Percentiles rank a stretch among this genome's conserved stretches.
Conservation (phyloP, 75 land plant genomes). For the Pinus taeda region DNA sequence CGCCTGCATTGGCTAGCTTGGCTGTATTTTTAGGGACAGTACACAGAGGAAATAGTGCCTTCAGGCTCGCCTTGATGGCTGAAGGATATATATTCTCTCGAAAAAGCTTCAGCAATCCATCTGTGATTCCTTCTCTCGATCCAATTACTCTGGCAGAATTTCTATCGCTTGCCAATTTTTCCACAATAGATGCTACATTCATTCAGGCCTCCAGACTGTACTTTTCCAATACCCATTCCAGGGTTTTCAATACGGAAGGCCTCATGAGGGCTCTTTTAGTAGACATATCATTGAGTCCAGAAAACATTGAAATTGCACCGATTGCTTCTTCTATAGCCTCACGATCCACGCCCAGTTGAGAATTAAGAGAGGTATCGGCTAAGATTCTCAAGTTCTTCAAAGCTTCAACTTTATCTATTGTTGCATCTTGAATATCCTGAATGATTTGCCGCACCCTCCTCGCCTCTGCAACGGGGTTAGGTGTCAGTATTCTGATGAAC, state of each 20-base stretch:
- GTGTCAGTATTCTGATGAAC: constrained; percentile 40
- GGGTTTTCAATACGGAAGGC: background rate
- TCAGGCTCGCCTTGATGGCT: background rate
- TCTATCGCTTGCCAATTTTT: background rate
- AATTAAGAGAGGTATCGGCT: background rate
- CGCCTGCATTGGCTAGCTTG: constrained; percentile 21
- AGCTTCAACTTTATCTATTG: background rate
- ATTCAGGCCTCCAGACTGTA: background rate
- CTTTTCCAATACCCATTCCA: background rate
- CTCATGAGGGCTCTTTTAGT: background rate
- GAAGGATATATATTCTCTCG: background rate
- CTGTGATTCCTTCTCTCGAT: background rate
- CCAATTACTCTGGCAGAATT: background rate
- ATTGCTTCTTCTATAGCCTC: background rate
- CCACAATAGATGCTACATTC: background rate
- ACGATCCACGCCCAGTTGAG: too few species aligned
- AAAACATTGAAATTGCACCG: background rate
- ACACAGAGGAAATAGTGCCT: background rate
- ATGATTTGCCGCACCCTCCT: constrained; percentile 26
- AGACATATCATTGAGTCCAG: background rate
- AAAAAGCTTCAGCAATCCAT: background rate
- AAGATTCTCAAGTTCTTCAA: constrained; percentile 32
- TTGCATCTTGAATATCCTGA: constrained; percentile 12
- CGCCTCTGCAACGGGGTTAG: constrained; percentile 25
- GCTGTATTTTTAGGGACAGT: background rate